Evolutionary conservation across 2,329 filamentous ascomycete species (phyloP), one percentile per base, ranked within the genome.

Genomic region (Trichophyton mentagrophytes): DNA sequence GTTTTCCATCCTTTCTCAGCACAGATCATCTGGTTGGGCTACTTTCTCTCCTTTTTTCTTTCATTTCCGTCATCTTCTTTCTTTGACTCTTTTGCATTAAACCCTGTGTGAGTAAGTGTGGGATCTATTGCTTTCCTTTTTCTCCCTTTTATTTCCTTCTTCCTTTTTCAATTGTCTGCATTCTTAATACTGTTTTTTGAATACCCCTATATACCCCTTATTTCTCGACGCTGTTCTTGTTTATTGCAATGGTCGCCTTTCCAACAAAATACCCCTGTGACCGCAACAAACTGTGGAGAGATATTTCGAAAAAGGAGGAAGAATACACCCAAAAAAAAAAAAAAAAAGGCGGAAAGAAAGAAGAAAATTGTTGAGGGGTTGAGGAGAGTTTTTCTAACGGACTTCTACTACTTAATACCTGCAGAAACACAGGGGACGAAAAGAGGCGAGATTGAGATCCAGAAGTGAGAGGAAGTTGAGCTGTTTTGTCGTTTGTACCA

Each of bases 11-110:
- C 25, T 27, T 27, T 27, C 42, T 46, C 42, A 46, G 15, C 36
- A 60, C 36, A 3, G 44, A 56, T n/a, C 60, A 63, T 51, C 57
- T 40, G 49, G 62, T 57, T 63, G 57, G 59, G 61, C 59, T 57
- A 3, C n/a, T n/a, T 40, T 27, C n/a, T 55, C 15, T 64, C 61
- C 72, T 73, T 68, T 79, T 27, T 27, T 4, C 5, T 27, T 27
- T 6, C 25, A 27, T 27, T 27, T 27, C 25, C 25, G 25, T 27
- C 25, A 27, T 27, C 25, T 27, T 27, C 25, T 74, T 3, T 64
- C 25, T 78, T 60, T 6, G 73, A 68, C 22, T 58, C 40, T 27
- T 58, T 25, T 40, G 53, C 53, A 56, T 56, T 36, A 25, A 40
- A 60, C 55, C 55, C 42, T 61, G 61, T 62, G 27, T 59, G 59